Conservation (phyloP, 495 filamentous ascomycete genomes). For the Tuber borchii region DNA sequence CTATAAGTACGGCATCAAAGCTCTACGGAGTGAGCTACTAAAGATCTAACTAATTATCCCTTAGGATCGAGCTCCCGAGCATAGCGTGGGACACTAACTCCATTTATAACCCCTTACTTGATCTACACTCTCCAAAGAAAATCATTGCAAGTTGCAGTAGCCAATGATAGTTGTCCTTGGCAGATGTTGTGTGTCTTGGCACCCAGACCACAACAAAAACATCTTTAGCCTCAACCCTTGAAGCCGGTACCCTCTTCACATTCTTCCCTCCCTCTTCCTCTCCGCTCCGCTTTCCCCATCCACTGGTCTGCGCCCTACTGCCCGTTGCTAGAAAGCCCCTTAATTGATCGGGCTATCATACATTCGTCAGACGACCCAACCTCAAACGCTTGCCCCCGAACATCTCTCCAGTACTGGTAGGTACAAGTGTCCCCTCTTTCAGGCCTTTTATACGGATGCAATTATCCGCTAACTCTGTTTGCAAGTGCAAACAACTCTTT, state of each 20-base stretch:
- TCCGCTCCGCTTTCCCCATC: background rate
- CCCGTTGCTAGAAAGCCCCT: background rate
- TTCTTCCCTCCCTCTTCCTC: background rate
- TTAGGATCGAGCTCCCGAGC: background rate
- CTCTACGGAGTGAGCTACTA: background rate
- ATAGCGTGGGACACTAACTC: background rate
- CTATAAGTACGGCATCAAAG: background rate
- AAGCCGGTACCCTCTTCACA: background rate
- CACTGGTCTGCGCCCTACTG: background rate
- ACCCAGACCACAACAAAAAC: background rate
- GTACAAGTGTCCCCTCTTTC: background rate
- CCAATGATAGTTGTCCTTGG: background rate
- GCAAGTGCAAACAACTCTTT: background rate
- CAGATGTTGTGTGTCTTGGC: background rate
- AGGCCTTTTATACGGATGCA: constrained; percentile 1
- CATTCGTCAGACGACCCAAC: background rate
- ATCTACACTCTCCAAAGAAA: background rate
- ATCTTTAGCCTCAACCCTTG: background rate
- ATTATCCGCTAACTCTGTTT: constrained; percentile 3
- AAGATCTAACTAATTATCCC: background rate
- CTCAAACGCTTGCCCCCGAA: background rate
- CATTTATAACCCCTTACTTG: background rate
- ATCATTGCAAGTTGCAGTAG: background rate
- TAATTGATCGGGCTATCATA: background rate
- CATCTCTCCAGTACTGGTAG: background rate